Conservation (phyloP, 2,329 filamentous ascomycete species). For the Alternaria sp. region DNA sequence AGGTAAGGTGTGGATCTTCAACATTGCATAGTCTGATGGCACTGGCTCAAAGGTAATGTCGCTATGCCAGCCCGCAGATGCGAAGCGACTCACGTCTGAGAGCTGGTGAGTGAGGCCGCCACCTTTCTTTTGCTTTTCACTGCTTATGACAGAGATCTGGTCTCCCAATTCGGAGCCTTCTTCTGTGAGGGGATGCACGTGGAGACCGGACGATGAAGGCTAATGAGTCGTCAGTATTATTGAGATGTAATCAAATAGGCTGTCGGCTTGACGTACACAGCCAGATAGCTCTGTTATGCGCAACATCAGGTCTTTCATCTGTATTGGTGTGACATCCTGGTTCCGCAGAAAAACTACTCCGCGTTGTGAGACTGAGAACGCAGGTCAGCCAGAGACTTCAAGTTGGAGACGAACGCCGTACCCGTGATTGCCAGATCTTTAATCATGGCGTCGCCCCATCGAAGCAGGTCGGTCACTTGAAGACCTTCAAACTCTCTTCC, state of each 20-base stretch:
- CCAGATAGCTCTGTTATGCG: constrained; percentile 67
- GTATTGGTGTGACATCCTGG: constrained; percentile 64
- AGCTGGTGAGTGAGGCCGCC: constrained; percentile 54
- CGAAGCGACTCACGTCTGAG: constrained; percentile 47
- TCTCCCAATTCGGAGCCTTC: constrained; percentile 53
- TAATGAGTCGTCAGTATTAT: constrained; percentile 18
- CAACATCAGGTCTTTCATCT: constrained; percentile 70
- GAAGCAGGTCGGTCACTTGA: constrained; percentile 42
- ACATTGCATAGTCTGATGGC: constrained; percentile 54
- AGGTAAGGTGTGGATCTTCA: constrained; percentile 46
- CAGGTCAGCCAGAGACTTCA: not conserved
- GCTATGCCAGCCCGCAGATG: constrained; percentile 64
- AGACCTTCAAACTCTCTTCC: constrained; percentile 58
- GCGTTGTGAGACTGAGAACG: constrained; percentile 67
- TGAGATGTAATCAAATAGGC: not conserved
- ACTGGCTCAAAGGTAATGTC: constrained; percentile 55
- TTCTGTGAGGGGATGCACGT: constrained; percentile 55
- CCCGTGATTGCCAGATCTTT: constrained; percentile 64
- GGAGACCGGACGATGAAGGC: constrained; percentile 40
- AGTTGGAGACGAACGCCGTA: constrained; percentile 43
- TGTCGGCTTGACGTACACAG: constrained; percentile 58
- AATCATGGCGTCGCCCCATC: constrained; percentile 50
- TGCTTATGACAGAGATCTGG: constrained; percentile 53
- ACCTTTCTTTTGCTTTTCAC: constrained; percentile 45
- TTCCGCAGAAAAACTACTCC: constrained; percentile 75